A percentile compares a stretch with the other conserved stretches of the same genome.
Conservation (phyloP, 2,329 filamentous ascomycete genomes). For the Aspergillus fructus region DNA sequence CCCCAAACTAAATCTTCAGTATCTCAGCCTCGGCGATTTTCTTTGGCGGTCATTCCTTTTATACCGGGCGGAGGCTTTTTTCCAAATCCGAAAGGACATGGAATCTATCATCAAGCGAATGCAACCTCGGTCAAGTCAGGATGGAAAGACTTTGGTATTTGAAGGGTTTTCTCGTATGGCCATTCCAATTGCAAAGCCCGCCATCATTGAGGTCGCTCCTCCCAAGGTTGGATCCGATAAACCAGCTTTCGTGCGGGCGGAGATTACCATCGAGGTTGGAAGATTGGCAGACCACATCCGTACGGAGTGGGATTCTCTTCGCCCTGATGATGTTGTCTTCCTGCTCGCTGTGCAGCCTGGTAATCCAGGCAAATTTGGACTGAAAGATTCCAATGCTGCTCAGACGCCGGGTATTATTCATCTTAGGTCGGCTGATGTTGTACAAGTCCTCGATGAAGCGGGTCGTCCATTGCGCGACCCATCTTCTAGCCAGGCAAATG, state of each 20-base stretch:
- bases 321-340: constrained; percentile 86
- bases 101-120: constrained; percentile 78
- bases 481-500: constrained; percentile 57
- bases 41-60: constrained; percentile 91
- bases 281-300: constrained; percentile 73
- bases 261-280: constrained; percentile 80
- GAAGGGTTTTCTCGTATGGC: constrained; percentile 90
- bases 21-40: constrained; percentile 91
- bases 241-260: constrained; percentile 81
- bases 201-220: constrained; percentile 81
- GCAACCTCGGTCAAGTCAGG: constrained; percentile 64
- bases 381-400: constrained; percentile 27
- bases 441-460: constrained; percentile 83
- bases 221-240: constrained; percentile 78
- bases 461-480: constrained; percentile 68
- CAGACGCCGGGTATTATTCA: constrained; percentile 67
- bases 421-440: constrained; percentile 79
- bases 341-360: constrained; percentile 72
- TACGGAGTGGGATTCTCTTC: constrained; percentile 85
- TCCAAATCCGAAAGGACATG: constrained; percentile 87
- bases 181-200: constrained; percentile 78
- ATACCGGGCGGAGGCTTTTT: constrained; percentile 88
- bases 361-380: constrained; percentile 21
- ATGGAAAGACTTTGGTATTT: constrained; percentile 68
- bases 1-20: constrained; percentile 93